phyloP scores from a whole-genome alignment of 352 stramenopile genomes.

The Phytophthora citricola region DNA sequence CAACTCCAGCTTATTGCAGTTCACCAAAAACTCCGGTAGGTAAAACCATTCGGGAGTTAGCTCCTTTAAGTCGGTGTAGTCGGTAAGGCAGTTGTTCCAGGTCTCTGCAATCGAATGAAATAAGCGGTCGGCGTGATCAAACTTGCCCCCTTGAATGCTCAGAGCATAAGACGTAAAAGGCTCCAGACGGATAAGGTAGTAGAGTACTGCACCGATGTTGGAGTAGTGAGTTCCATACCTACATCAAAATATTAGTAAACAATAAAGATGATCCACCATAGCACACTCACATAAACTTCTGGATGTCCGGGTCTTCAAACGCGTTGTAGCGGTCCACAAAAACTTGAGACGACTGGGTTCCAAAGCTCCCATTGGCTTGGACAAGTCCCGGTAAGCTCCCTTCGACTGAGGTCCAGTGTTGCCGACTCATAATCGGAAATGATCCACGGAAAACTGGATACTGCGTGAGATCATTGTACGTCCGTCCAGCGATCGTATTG shows the following conservation, averaged over 20 bases:
- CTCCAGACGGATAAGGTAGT: conserved; percentile 99
- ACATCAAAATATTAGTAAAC: conserved; percentile 3
- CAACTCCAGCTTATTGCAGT: conserved; percentile 87
- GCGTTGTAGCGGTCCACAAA: conserved; percentile 94
- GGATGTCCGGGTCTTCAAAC: conserved; percentile 89
- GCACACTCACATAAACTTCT: conserved; percentile 84
- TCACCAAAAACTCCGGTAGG: conserved; percentile 89
- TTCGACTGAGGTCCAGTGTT: conserved; percentile 66
- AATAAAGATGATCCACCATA: too few species aligned
- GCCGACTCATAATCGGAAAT: conserved; percentile 88
- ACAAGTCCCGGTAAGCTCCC: conserved; percentile 95
- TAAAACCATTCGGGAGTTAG: conserved; percentile 96
- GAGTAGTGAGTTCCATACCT: conserved; percentile 92
- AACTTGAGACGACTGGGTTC: conserved; percentile 92
- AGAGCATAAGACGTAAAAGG: conserved; percentile 97
- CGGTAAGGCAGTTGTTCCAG: conserved; percentile 88
- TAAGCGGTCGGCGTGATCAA: conserved; percentile 93
- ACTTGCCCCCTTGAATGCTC: conserved; percentile 95
- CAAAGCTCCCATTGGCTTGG: conserved; percentile 97
- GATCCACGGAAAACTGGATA: conserved; percentile 97
- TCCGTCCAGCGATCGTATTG: conserved; percentile 90
- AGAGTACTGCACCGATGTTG: conserved; percentile 96
- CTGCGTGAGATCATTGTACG: conserved; percentile 94
- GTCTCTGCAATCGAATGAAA: conserved; percentile 93
- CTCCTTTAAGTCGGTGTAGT: conserved; percentile 94